Evolutionary conservation across 2,329 filamentous ascomycete species (phyloP).

Genomic region (Curvularia verruculosa): DNA sequence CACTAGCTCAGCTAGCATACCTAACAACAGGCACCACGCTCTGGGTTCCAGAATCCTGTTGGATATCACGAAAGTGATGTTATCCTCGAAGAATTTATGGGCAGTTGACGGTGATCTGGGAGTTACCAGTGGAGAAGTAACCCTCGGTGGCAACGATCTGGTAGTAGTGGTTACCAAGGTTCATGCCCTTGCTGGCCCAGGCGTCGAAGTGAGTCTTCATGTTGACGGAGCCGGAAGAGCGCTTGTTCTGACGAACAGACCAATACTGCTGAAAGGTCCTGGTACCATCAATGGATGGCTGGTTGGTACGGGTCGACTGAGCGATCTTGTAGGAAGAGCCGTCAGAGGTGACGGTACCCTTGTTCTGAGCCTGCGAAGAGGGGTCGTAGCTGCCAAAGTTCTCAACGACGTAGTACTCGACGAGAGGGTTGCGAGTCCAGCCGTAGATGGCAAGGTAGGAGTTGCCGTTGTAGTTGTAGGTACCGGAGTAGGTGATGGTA

Average conservation of each 20-base stretch:
- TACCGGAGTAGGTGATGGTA: constrained; percentile 44
- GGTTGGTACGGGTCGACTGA: constrained; percentile 45
- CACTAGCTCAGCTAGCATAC: background rate
- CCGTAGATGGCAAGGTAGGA: constrained; percentile 64
- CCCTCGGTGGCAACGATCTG: constrained; percentile 52
- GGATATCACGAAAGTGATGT: background rate
- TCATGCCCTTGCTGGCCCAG: constrained; percentile 43
- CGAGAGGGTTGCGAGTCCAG: constrained; percentile 60
- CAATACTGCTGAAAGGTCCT: constrained; percentile 61
- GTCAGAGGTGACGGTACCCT: constrained; percentile 41
- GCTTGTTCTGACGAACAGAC: constrained; percentile 47
- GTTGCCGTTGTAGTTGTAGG: constrained; percentile 44
- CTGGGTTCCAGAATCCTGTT: background rate
- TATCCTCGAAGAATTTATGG: constrained; percentile 19
- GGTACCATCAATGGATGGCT: constrained; percentile 58
- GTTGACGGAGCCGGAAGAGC: constrained; percentile 39
- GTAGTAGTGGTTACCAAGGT: constrained; percentile 42
- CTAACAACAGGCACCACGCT: background rate
- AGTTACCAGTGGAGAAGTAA: constrained; percentile 57
- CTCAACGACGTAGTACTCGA: constrained; percentile 61
- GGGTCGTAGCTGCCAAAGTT: constrained; percentile 61
- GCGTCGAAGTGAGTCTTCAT: constrained; percentile 45
- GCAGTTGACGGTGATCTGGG: constrained; percentile 55
- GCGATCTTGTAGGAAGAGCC: constrained; percentile 43
- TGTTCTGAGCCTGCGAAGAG: constrained; percentile 50